Base-by-base conservation (phyloP, 2,329 filamentous ascomycete species). In the Aspergillus pseudoglaucus region DNA sequence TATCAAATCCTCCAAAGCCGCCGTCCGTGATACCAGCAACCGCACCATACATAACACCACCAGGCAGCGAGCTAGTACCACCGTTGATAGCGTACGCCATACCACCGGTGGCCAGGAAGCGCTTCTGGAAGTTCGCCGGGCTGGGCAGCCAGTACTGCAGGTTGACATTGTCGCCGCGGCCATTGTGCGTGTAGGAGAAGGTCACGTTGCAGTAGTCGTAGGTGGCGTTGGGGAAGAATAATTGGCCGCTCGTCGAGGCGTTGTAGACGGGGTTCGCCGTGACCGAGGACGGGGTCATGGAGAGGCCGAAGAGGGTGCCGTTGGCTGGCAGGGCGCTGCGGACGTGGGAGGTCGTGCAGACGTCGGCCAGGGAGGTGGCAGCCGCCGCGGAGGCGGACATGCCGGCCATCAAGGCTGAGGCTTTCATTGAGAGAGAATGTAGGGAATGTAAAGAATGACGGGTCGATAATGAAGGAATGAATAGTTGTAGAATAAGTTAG, bases 11-110 rank as follows among this genome's bases (percentile, higher is more conserved):
- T 22, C 75, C 75, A 53, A 77, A 79, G 2, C 77, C 76, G 10
- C 72, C 76, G 48, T 77, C 73, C 0, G 76, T 79, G 22, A 68
- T 59, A 20, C 75, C 75, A 4, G 71, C 66, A 2, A 71, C 74
- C 35, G 73, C 75, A 17, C 75, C 75, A 42, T 75, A 73, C 5
- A 63, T 57, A 35, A 77, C 60, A 33, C 74, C 74, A 1, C 64
- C 67, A 9, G 71, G 66, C 1, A 73, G 60, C 15, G 48, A 50
- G 37, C n/a, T 18, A 9, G 4, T 18, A 4, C 15, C 14, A 18
- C 37, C 17, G 50, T 71, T 72, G 59, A 75, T 75, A 33, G 71
- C 68, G 38, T 66, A 70, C 3, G 73, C 75, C 42, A 71, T 74
- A 8, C 75, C 74, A 38, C 75, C 75, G 2, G 68, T 70, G 0